Base-by-base conservation (phyloP, 305 asterid genomes). In the Fraxinus nigra region DNA sequence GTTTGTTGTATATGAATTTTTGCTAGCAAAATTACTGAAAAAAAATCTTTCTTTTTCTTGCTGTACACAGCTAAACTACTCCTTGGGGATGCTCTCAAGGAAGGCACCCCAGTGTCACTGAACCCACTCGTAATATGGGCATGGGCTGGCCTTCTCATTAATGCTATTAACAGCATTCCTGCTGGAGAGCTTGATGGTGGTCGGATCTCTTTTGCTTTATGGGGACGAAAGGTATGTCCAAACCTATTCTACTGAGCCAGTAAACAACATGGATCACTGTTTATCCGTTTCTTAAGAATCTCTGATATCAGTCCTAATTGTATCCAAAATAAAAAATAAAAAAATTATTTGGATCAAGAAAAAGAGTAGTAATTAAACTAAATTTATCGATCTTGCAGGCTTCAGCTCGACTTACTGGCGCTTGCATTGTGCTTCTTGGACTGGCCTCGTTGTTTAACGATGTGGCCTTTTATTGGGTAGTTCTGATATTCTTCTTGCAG, bases 181-280 rank as follows among this genome's bases (percentile, higher is more conserved):
- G 99, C 98, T 4, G 99, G 99, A 86, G 98, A 94, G 87, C 91
- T 92, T 13, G 98, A 96, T 79, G 98, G 99, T 54, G 99, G 98
- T 26, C 90, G 98, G 35, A 92, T 96, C 84, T 89, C 98, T 81
- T 96, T 96, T 54, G 91, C 98, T 59, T 86, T 94, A 48, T 96
- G 94, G 93, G 99, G 99, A 86, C 91, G 99, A 89, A 94, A 94
- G 98, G 99, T 96, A 90, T 72, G 76, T 80, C 65, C 43, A 40
- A 54, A 24, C 75, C 54, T 9, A 32, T 59, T 16, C 56, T 63
- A 76, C 24, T 48, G 38, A 76, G 70, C 79, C 40, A 67, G 46
- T 51, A 54, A 67, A 32, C 3, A 32, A 54, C 56, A 48, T 35
- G 8, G 76, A 37, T 7, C 5, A 8, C 73, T 33, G 35, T 76